phyloP scores from a whole-genome alignment of 2,329 filamentous ascomycete species.

The Chalaropsis ovoidea region DNA sequence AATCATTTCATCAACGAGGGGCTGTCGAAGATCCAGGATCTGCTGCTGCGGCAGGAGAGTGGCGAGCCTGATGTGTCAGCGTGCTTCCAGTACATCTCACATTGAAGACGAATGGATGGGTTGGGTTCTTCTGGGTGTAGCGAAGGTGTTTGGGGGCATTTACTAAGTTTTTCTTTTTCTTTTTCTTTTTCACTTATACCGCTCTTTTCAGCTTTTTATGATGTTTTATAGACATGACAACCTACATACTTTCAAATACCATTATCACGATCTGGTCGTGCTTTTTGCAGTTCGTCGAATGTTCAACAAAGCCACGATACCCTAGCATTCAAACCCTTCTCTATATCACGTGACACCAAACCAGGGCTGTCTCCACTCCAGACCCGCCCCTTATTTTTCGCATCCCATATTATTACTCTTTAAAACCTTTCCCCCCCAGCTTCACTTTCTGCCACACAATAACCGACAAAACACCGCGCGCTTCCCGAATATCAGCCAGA shows the following conservation, averaged over 20 bases:
- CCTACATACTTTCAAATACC: background rate
- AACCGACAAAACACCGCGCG: slow-evolving; percentile 25
- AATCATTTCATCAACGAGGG: slow-evolving; percentile 81
- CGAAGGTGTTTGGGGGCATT: slow-evolving; percentile 10
- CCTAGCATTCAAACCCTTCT: background rate
- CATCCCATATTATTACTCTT: background rate
- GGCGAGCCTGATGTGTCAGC: slow-evolving; percentile 73
- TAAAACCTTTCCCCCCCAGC: slow-evolving; percentile 11
- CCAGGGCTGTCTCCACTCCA: background rate
- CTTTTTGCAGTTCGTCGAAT: too few relatives aligned
- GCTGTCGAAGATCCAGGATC: slow-evolving; percentile 76
- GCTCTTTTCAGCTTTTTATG: background rate
- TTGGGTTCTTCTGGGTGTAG: slow-evolving; percentile 3
- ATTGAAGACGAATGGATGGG: slow-evolving; percentile 36
- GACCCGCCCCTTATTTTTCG: slow-evolving; percentile 14
- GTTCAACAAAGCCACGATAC: background rate
- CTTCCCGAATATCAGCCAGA: slow-evolving; percentile 26
- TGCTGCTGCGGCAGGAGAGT: slow-evolving; percentile 78
- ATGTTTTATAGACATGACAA: background rate
- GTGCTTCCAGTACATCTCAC: slow-evolving; percentile 97
- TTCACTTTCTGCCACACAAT: slow-evolving; percentile 25
- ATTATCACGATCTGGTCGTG: too few relatives aligned
- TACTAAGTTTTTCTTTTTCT: background rate
- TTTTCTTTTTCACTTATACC: background rate
- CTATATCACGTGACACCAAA: background rate